Base-by-base conservation (phyloP, 768 basidiomycete genomes). In the Pisolithus orientalis region DNA sequence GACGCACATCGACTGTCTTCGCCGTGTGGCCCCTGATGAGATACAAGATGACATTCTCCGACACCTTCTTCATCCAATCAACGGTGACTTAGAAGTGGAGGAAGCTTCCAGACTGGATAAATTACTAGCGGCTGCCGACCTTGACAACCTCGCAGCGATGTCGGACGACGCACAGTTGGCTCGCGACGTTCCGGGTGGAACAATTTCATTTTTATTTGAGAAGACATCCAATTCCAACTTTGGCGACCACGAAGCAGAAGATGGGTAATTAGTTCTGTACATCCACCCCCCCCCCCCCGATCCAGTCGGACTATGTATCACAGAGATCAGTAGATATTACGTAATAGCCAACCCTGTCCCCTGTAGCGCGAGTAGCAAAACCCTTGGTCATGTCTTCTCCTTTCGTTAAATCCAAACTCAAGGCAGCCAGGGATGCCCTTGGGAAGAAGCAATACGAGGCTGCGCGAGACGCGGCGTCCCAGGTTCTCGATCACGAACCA, bases 1-100 rank as follows among this genome's bases (percentile, higher is more conserved):
- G 91, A 84, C 78, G 24, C 93, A 95, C 62, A 79, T 92, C 66
- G 82, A 91, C 62, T 89, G 90, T 62, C 69, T 88, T 17, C 72
- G 69, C 43, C 58, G 69, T 5, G 63, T 68, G 14, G 70, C 76
- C 1, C 62, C 65, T 43, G 74, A 80, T 21, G 66, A 75, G 14
- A 74, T 92, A 46, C 78, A 82, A 45, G 90, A 93, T 65, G 74
- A 77, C 25, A 70, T 90, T 47, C 75, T 93, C 21, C 79, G 77
- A 7, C 73, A 69, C 47, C 69, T 89, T 24, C 64, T 69, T 44
- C 45, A 55, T 42, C 47, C 54, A 28, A 50, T 57, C 9, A 43
- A 62, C 17, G 58, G 62, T 28, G 46, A 51, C 38, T 21, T 34
- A 17, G 53, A 55, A 21, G 50, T 42, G 27, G 52, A 63, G 13